Conservation (phyloP, 306 rosid genomes). For the Macrotyloma uniflorum region DNA sequence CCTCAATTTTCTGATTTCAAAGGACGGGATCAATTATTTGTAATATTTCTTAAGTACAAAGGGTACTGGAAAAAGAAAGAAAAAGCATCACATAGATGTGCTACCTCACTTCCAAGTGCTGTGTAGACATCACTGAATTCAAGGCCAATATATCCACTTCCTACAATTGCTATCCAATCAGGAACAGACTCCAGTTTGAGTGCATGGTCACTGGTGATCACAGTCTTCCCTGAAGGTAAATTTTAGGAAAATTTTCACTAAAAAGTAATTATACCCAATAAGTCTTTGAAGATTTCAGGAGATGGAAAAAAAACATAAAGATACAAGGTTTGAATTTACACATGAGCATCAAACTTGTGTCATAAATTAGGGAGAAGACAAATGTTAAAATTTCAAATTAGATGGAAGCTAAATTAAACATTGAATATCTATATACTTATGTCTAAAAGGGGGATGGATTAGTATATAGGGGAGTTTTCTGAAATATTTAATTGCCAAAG, state of each 20-base stretch:
- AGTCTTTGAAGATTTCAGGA: conserved; percentile 18
- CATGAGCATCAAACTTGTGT: conserved; percentile 23
- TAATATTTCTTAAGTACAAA: conserved; percentile 18
- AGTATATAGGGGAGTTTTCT: neutral
- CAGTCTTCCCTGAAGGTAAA: conserved; percentile 83
- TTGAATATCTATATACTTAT: neutral
- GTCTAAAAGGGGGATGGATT: neutral
- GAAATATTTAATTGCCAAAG: neutral
- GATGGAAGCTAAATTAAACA: conserved; percentile 14
- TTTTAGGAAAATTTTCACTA: neutral
- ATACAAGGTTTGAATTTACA: conserved; percentile 19
- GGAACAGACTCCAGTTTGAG: conserved; percentile 96
- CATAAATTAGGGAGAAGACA: conserved; percentile 21
- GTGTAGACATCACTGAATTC: conserved; percentile 99
- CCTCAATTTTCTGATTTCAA: conserved; percentile 19
- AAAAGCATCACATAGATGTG: conserved; percentile 31
- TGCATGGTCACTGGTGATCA: conserved; percentile 98
- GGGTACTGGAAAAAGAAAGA: conserved; percentile 7
- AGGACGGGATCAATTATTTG: conserved; percentile 12
- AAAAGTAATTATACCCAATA: conserved; percentile 13
- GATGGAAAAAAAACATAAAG: conserved; percentile 11
- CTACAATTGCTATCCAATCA: conserved; percentile 96
- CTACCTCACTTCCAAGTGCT: conserved; percentile 99
- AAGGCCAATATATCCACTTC: conserved; percentile 99
- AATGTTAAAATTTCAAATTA: neutral